Base-by-base conservation (phyloP, 805 yeast species). In the Lipomyces lipofer region DNA sequence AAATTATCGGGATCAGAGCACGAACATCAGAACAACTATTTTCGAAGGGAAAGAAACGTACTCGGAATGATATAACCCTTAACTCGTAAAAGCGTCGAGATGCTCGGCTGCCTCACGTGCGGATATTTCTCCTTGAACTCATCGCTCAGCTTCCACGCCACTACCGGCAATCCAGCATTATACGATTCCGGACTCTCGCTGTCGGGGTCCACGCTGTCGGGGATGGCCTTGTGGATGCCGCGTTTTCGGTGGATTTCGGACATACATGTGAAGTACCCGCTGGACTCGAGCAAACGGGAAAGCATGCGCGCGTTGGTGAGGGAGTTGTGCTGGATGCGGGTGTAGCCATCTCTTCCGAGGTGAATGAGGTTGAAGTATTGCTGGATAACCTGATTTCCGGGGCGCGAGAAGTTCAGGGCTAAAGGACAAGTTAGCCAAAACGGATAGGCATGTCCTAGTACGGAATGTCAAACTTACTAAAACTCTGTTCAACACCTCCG, bases 401-500 rank as follows among this genome's bases (percentile, higher is more conserved):
- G 94, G 68, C 97, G 82, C 6, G 95, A 87, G 71, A 90, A 90
- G 73, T 90, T 90, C 69, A 90, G 78, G 35, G 84, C 47, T 42
- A 22, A 15, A 9, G 39, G 15, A 15, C 12, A 22, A 12, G 40
- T 42, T 8, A 49, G 29, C 9, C 24, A 25, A 24, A 9, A 43
- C 22, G 13, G 21, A 21, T 10, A 13, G 24, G 5, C 40, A 9
- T 4, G 21, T n/a, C 24, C 22, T 28, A 12, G 5, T 4, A 10
- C 32, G 7, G 13, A 28, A 44, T 21, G 21, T 21, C 10, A n/a
- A 15, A 32, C 43, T 8, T 43, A 32, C 49, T 88, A 74, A 82
- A 91, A 24, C 94, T 85, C 70, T 86, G 92, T 70, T 90, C 97
- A 4, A 84, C 78, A 21, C 96, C 95, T 30, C 97, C 97, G 38